Conservation (phyloP, 371 early-diverging fungal genomes). For the Mucor lusitanicus region DNA sequence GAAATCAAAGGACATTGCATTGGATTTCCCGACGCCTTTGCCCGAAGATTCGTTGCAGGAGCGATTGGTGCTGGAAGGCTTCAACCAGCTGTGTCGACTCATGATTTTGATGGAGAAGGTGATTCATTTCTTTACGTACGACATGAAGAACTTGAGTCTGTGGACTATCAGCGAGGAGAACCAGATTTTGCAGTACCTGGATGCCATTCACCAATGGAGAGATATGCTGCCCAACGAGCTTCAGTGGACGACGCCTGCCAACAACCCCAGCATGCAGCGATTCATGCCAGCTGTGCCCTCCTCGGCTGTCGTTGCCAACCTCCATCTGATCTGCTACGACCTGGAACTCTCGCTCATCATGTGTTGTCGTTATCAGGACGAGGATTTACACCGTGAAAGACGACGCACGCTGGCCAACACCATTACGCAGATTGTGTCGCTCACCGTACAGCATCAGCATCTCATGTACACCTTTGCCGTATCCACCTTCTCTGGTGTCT, state of each 20-base stretch:
- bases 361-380: conserved; percentile 46
- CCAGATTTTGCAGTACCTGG: conserved; percentile 36
- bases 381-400: conserved; percentile 36
- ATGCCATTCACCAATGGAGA: conserved; percentile 40
- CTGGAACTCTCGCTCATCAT: conserved; percentile 45
- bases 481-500: conserved; percentile 41
- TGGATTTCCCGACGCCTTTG: conserved; percentile 40
- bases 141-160: conserved; percentile 23
- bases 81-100: conserved; percentile 39
- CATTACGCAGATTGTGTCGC: conserved; percentile 41
- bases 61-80: conserved; percentile 37
- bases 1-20: conserved; percentile 34
- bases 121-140: conserved; percentile 38
- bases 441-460: conserved; percentile 37
- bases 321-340: conserved; percentile 40
- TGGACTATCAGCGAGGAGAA: conserved; percentile 46
- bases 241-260: conserved; percentile 29
- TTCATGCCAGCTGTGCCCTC: conserved; percentile 23
- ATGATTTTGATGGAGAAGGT: conserved; percentile 46
- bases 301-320: conserved; percentile 34
- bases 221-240: conserved; percentile 32
- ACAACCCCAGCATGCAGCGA: conserved; percentile 9
- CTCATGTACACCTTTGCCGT: conserved; percentile 42
- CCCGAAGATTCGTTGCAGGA: conserved; percentile 48
- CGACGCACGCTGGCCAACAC: conserved; percentile 42